A percentile compares a stretch with the other conserved stretches of the same genome.
phyloP scores from a whole-genome alignment of 2,329 filamentous ascomycete genomes.

The Teratosphaeria nubilosa region DNA sequence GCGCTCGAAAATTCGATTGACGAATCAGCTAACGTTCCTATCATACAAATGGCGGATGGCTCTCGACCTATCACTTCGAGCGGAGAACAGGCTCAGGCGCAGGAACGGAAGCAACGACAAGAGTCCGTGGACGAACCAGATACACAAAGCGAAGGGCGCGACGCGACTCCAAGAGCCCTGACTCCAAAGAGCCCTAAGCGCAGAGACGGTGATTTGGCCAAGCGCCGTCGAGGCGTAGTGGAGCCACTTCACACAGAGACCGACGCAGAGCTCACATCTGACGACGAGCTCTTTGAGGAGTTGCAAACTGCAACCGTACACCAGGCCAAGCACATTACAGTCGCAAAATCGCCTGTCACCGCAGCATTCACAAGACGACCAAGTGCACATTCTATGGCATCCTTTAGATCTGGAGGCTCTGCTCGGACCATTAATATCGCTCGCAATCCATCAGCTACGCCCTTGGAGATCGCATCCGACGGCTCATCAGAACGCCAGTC shows the following conservation, averaged over 20 bases:
- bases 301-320: constrained; percentile 71
- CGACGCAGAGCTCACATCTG: constrained; percentile 48
- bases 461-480: neutral
- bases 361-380: constrained; percentile 44
- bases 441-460: constrained; percentile 6
- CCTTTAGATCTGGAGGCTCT: constrained; percentile 13
- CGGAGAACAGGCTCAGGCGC: neutral
- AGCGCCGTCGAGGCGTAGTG: constrained; percentile 30
- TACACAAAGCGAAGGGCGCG: neutral
- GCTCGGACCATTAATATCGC: constrained; percentile 15
- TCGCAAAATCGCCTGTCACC: constrained; percentile 74
- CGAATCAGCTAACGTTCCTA: neutral
- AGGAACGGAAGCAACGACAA: neutral
- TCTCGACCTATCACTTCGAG: constrained; percentile 5
- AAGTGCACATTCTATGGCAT: constrained; percentile 14
- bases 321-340: constrained; percentile 69
- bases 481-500: constrained; percentile 2
- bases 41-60: constrained; percentile 13
- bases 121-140: neutral
- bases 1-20: neutral
- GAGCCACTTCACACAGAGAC: constrained; percentile 30
- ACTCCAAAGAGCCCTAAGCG: constrained; percentile 2
- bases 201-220: constrained; percentile 21
- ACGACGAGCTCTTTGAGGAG: constrained; percentile 64
- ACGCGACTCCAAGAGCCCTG: neutral